Evolutionary conservation across 148 eudicot genomes (phyloP).

Genomic region (Silene latifolia): DNA sequence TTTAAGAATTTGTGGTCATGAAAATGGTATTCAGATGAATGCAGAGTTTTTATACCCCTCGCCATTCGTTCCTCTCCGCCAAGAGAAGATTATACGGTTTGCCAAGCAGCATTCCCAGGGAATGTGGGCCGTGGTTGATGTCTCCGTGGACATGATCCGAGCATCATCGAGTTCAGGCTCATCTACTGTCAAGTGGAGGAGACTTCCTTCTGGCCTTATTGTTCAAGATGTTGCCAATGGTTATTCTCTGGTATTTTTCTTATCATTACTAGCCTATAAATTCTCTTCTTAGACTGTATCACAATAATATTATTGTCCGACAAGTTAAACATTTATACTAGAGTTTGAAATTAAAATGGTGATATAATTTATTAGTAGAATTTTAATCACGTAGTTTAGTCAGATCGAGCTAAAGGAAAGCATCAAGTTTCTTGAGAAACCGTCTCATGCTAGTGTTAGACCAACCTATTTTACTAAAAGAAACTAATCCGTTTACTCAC

Average conservation of each 20-base stretch:
- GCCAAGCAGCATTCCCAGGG: conserved; percentile 66
- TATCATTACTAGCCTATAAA: not conserved
- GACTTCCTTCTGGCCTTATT: conserved; percentile 82
- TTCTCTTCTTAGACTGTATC: not conserved
- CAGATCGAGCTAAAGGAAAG: too few species aligned
- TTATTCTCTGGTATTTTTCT: conserved; percentile 57
- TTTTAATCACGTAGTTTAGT: too few species aligned
- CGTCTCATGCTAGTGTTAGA: too few species aligned
- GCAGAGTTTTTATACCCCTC: conserved; percentile 52
- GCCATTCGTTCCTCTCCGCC: conserved; percentile 64
- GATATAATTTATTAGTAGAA: too few species aligned
- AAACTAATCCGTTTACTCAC: too few species aligned
- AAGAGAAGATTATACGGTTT: conserved; percentile 59
- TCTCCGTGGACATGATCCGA: conserved; percentile 54
- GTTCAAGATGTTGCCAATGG: conserved; percentile 72
- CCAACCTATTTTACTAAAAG: too few species aligned
- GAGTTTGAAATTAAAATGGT: too few species aligned
- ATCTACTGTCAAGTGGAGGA: conserved; percentile 43
- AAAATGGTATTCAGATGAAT: conserved; percentile 27
- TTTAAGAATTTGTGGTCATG: not conserved
- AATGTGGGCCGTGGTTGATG: conserved; percentile 77
- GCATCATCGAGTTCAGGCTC: conserved; percentile 34
- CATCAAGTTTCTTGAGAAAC: too few species aligned
- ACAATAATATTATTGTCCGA: not conserved
- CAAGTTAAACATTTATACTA: too few species aligned